Evolutionary conservation across 495 filamentous ascomycete species (phyloP).

Genomic region (Parachaetomium inaequale): DNA sequence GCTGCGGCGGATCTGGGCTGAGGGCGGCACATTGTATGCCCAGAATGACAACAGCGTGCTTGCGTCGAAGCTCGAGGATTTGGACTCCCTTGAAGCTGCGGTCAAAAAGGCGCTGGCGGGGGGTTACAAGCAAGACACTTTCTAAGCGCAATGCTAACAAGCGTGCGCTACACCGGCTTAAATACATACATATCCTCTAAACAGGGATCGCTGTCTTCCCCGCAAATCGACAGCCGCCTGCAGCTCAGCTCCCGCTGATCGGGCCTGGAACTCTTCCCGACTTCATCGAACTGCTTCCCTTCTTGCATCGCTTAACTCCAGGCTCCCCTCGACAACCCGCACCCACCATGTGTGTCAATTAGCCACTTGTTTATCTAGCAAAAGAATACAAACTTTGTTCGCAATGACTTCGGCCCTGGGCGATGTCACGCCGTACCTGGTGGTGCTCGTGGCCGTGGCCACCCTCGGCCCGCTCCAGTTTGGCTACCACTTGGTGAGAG

Average conservation of each 20-base stretch:
- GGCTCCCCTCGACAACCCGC: neutral
- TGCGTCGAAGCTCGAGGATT: constrained; percentile 42
- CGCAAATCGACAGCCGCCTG: neutral
- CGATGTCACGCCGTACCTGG: constrained; percentile 60
- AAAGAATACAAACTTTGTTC: neutral
- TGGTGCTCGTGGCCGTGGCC: constrained; percentile 59
- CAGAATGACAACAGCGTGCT: constrained; percentile 62
- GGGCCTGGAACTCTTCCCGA: too few relatives aligned
- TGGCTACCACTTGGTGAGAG: constrained; percentile 85
- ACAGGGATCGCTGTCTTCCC: too few relatives aligned
- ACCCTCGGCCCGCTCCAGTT: constrained; percentile 86
- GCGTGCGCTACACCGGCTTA: too few relatives aligned
- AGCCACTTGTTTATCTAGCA: neutral
- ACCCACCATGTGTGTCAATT: constrained; percentile 6
- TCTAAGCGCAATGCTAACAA: constrained; percentile 18
- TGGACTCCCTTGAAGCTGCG: constrained; percentile 48
- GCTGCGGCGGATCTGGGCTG: constrained; percentile 64
- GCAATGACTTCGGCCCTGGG: constrained; percentile 37
- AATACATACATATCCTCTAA: too few relatives aligned
- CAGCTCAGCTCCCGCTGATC: neutral
- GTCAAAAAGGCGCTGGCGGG: constrained; percentile 42
- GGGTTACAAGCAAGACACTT: constrained; percentile 31
- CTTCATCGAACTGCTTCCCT: neutral
- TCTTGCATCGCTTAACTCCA: neutral
- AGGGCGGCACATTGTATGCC: constrained; percentile 67